Evolutionary conservation across 148 eudicot genomes (phyloP).

Genomic region (Selenicereus undatus): DNA sequence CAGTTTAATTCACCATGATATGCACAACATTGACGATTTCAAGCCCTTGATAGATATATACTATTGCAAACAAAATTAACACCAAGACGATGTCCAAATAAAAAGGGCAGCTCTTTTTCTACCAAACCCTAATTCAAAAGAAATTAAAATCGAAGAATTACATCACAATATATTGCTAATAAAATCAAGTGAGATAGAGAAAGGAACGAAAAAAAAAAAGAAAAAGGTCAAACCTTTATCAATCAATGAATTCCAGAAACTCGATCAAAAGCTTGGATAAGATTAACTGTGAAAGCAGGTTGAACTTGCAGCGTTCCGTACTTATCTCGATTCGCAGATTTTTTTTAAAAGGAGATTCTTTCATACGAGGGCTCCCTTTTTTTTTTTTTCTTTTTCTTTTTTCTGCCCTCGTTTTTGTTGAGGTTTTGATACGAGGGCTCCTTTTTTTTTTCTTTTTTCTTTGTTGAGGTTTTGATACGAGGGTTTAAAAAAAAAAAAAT

Average conservation of each 20-base stretch:
- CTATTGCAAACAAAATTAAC: neutral
- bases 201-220: neutral
- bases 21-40: neutral
- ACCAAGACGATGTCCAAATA: neutral
- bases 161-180: neutral
- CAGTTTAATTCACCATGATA: neutral
- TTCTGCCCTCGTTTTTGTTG: too few relatives aligned
- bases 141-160: neutral
- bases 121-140: neutral
- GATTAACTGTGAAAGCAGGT: neutral
- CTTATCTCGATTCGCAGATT: constrained; percentile 5
- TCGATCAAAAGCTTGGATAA: neutral
- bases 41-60: neutral
- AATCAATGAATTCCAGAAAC: neutral
- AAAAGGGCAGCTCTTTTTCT: neutral
- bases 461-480: too few relatives aligned
- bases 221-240: constrained; percentile 22
- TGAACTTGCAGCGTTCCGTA: neutral
- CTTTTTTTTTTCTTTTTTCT: too few relatives aligned
- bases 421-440: too few relatives aligned
- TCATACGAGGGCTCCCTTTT: neutral
- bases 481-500: too few relatives aligned
- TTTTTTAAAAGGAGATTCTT: neutral
- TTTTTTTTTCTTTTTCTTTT: too few relatives aligned
- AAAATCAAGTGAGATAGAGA: too few relatives aligned